phyloP scores from a whole-genome alignment of 345 rosid genomes.

The Melaleuca quinquenervia region DNA sequence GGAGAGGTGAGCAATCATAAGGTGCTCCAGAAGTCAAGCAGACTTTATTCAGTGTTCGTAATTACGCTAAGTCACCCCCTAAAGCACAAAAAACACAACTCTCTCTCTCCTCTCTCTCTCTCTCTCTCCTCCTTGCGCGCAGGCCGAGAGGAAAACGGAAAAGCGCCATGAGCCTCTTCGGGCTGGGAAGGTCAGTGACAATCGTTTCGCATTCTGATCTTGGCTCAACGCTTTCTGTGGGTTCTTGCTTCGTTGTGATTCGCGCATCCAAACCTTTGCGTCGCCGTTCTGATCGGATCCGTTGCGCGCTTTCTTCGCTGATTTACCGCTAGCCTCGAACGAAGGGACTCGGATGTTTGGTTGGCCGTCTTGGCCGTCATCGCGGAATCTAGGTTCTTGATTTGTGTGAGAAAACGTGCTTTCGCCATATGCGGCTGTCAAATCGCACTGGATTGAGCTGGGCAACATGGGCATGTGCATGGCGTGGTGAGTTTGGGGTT shows the following conservation, averaged over 20 bases:
- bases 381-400: neutral
- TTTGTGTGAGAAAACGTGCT: neutral
- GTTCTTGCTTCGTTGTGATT: neutral
- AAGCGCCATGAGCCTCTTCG: constrained; percentile 59
- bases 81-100: neutral
- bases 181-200: constrained; percentile 44
- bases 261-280: neutral
- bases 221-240: too few relatives aligned
- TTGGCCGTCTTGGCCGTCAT: neutral
- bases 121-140: neutral
- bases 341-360: neutral
- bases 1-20: neutral
- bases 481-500: neutral
- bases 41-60: neutral
- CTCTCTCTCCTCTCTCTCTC: neutral
- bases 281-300: neutral
- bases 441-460: neutral
- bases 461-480: neutral
- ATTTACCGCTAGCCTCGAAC: neutral
- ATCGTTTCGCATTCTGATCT: neutral
- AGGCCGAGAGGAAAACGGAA: neutral
- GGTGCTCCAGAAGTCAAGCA: neutral
- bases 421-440: too few relatives aligned
- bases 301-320: neutral
- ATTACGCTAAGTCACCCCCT: neutral